phyloP scores from a whole-genome alignment of 345 rosid genomes.

The Citrus inodora region DNA sequence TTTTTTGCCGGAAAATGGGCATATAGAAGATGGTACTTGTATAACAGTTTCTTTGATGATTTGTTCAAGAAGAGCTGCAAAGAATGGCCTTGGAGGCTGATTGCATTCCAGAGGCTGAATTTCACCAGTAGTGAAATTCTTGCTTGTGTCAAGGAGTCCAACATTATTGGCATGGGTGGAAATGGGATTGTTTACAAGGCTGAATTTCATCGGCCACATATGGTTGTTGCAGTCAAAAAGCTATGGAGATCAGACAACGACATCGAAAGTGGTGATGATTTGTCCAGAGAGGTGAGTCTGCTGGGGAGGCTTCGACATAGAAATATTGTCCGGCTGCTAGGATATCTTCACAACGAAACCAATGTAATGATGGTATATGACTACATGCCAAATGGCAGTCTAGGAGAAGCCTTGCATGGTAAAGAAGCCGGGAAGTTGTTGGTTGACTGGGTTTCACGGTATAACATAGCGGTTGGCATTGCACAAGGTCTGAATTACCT shows the following conservation, averaged over 20 bases:
- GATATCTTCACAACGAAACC: slow-evolving; percentile 78
- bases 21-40: slow-evolving; percentile 70
- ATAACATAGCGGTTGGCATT: slow-evolving; percentile 79
- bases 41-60: slow-evolving; percentile 46
- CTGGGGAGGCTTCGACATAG: slow-evolving; percentile 79
- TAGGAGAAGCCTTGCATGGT: slow-evolving; percentile 73
- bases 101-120: slow-evolving; percentile 73
- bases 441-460: slow-evolving; percentile 89
- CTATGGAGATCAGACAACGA: slow-evolving; percentile 70
- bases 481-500: slow-evolving; percentile 87
- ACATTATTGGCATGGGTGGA: slow-evolving; percentile 90
- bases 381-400: slow-evolving; percentile 83
- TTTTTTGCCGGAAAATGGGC: slow-evolving; percentile 53
- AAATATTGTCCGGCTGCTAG: slow-evolving; percentile 72
- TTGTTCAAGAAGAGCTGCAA: slow-evolving; percentile 50
- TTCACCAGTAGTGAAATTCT: slow-evolving; percentile 76
- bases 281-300: slow-evolving; percentile 67
- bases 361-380: slow-evolving; percentile 79
- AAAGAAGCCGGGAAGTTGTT: slow-evolving; percentile 55
- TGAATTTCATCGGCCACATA: slow-evolving; percentile 57
- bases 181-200: slow-evolving; percentile 91
- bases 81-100: slow-evolving; percentile 94
- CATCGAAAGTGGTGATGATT: slow-evolving; percentile 58
- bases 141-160: slow-evolving; percentile 70
- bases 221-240: slow-evolving; percentile 80